Evolutionary conservation across 805 yeast genomes (phyloP).

Genomic region (Metschnikowia cerradonensis): DNA sequence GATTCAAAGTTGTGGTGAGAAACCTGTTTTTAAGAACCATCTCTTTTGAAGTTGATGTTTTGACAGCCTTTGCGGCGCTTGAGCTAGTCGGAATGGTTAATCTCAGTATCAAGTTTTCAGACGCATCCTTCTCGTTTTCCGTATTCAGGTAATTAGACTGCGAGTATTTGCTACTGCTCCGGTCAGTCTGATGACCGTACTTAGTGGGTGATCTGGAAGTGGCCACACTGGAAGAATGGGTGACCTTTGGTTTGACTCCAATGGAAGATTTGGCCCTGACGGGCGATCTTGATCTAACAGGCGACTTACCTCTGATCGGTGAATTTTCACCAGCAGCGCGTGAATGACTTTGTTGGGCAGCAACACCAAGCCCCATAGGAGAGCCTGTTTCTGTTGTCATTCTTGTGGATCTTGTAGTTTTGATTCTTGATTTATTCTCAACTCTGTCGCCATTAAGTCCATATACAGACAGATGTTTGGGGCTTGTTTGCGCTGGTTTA

Average conservation of each 20-base stretch:
- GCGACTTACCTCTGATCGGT: constrained; percentile 4
- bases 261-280: neutral
- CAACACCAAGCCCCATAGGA: neutral
- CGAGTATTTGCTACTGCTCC: constrained; percentile 7
- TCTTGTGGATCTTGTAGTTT: neutral
- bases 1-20: constrained; percentile 34
- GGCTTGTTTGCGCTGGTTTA: neutral
- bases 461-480: neutral
- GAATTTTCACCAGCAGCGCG: neutral
- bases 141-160: constrained; percentile 6
- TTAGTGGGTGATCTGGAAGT: constrained; percentile 15
- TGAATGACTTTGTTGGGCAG: neutral
- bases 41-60: neutral
- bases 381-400: constrained; percentile 2
- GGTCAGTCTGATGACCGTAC: constrained; percentile 5
- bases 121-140: neutral
- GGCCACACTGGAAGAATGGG: neutral
- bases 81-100: constrained; percentile 30
- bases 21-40: constrained; percentile 27
- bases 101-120: constrained; percentile 14
- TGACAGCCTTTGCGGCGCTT: constrained; percentile 26
- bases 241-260: too few species aligned
- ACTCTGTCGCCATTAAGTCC: neutral
- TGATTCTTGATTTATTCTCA: neutral
- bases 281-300: neutral